These are phyloP conservation scores for Nepenthes mirabilis DNA, from an alignment of 148 eudicot species.

Conservation along the genomic window DNA sequence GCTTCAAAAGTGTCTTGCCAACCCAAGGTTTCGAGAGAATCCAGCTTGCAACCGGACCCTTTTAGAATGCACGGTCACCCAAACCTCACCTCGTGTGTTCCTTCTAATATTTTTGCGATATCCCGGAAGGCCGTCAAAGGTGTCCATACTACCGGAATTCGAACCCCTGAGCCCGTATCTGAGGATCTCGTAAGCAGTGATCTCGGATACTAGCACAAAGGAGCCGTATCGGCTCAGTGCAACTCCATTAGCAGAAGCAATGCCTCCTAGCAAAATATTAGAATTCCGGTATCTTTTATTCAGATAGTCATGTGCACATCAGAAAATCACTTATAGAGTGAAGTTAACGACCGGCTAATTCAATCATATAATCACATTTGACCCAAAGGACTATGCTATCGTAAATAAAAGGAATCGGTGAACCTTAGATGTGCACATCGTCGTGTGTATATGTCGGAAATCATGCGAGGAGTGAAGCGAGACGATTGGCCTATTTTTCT, in stretches of 20 bases:
- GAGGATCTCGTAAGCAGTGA: slow-evolving; percentile 29
- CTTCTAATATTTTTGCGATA: slow-evolving; percentile 49
- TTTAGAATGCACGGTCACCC: slow-evolving; percentile 75
- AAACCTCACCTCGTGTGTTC: slow-evolving; percentile 44
- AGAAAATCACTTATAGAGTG: too few species aligned
- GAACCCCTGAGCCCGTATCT: slow-evolving; percentile 63
- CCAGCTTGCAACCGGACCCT: slow-evolving; percentile 32
- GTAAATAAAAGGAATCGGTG: too few species aligned
- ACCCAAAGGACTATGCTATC: too few species aligned
- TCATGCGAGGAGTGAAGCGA: too few species aligned
- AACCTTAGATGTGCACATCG: too few species aligned
- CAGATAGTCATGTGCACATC: too few species aligned
- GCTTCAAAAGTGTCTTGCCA: slow-evolving; percentile 28
- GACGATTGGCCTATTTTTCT: too few species aligned
- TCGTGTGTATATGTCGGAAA: too few species aligned
- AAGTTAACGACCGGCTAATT: too few species aligned
- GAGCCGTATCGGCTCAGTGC: slow-evolving; percentile 55
- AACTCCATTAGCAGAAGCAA: slow-evolving; percentile 80
- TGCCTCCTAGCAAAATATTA: slow-evolving; percentile 23
- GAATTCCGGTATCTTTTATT: too few species aligned
- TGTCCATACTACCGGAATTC: slow-evolving; percentile 36
- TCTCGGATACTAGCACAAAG: slow-evolving; percentile 55
- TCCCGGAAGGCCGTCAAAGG: slow-evolving; percentile 52
- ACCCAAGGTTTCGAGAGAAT: slow-evolving; percentile 36
- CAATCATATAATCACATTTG: too few species aligned